A percentile compares a stretch with the other conserved stretches of the same genome.
These are phyloP conservation scores for Zygoascus meyerae DNA, from an alignment of 1,139 yeast species.

Conservation along the genomic window DNA sequence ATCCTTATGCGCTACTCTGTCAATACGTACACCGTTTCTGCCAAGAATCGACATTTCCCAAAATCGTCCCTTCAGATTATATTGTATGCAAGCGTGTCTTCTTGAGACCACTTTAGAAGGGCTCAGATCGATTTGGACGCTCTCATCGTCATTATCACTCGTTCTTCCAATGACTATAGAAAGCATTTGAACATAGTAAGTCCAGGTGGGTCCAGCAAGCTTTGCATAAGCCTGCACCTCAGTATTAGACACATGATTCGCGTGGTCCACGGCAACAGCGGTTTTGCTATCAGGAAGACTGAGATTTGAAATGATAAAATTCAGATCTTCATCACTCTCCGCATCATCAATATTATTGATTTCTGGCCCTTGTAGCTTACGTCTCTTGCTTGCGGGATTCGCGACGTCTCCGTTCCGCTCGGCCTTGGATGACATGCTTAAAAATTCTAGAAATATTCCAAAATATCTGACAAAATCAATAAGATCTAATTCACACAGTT, in stretches of 20 bases:
- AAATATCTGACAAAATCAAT: too few species aligned
- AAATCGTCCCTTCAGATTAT: slow-evolving; percentile 63
- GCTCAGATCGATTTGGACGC: slow-evolving; percentile 83
- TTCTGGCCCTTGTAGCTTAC: neutral
- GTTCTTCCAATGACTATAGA: slow-evolving; percentile 78
- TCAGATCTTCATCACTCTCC: slow-evolving; percentile 31
- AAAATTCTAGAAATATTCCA: neutral
- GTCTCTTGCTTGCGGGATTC: neutral
- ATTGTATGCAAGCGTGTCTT: slow-evolving; percentile 77
- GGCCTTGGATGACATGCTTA: neutral
- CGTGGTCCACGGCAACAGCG: slow-evolving; percentile 44
- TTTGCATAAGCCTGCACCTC: slow-evolving; percentile 96
- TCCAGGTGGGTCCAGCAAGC: slow-evolving; percentile 91
- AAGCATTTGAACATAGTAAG: slow-evolving; percentile 82
- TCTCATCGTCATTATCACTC: slow-evolving; percentile 35
- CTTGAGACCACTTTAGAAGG: slow-evolving; percentile 95
- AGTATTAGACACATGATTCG: slow-evolving; percentile 71
- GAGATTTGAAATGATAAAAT: slow-evolving; percentile 42
- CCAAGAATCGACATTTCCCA: slow-evolving; percentile 88
- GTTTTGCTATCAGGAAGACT: slow-evolving; percentile 40
- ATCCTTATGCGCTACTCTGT: slow-evolving; percentile 50
- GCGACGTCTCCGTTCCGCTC: neutral
- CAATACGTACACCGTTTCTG: slow-evolving; percentile 89
- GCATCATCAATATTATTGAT: neutral
- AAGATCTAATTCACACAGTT: too few species aligned